Base-by-base conservation (phyloP, 1,284 basidiomycete genomes). In the Rhodotorula sp. region DNA sequence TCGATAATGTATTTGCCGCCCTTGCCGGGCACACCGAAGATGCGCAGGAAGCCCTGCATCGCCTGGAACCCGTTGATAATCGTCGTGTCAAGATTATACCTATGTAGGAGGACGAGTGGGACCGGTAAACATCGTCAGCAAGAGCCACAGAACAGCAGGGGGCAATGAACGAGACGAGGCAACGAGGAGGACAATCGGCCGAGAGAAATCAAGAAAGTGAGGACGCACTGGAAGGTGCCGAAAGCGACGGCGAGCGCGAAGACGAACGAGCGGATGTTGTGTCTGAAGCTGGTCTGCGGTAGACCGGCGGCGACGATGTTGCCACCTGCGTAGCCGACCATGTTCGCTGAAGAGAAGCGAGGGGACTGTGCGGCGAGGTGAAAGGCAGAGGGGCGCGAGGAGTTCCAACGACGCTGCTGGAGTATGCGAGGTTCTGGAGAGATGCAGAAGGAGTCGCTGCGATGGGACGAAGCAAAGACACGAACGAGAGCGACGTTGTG, bases 21-120 rank as follows among this genome's bases (percentile, higher is more conserved):
- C 3, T 48, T 32, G 13, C 48, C 10, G 15, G 32, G 48, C 17
- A 52, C 59, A 49, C 59, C 59, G 13, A 52, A 60, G 22, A 60
- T 48, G 24, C 32, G 32, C 11, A 60, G 46, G 59, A 60, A 60
- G 48, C 48, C 59, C 29, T 60, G 59, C 49, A 39, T 51, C 0
- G 59, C 59, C 30, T 60, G 59, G 48, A 60, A 39, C 22, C 59
- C 59, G 24, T 60, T 60, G 48, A 60, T 29, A 32, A 60, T 60
- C 1, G 59, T 60, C 24, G 59, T 60, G n/a, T 60, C 59, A 22
- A 54, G 53, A 20, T 54, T 54, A 32, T 54, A 54, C 39, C 52
- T 30, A 29, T 4, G 17, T 19, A 53, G 17, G 10, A 53, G 49
- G 27, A 51, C 9, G 27, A 27, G 49, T 27, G 24, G 13, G 24